These are phyloP conservation scores for Nymphaea thermarum DNA, from an alignment of 164 flowering plant species.

Conservation along the genomic window DNA sequence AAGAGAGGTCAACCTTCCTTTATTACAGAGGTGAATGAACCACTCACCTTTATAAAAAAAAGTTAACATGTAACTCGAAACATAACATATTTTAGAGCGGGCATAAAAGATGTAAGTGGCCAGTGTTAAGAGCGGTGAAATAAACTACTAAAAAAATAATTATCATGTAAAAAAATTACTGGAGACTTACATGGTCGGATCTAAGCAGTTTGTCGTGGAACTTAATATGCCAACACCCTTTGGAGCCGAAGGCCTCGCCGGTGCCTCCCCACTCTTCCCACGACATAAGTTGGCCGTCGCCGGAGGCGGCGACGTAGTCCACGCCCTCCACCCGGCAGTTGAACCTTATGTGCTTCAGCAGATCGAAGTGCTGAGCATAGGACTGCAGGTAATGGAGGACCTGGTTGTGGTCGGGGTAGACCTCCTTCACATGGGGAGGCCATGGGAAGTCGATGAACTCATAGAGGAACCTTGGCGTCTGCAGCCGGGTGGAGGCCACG, in stretches of 20 bases:
- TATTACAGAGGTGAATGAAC: no score
- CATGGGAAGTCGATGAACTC: constrained; percentile 65
- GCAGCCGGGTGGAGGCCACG: constrained; percentile 34
- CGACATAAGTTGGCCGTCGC: constrained; percentile 15
- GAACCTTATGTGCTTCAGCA: constrained; percentile 24
- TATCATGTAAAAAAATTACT: no score
- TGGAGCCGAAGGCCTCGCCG: constrained; percentile 21
- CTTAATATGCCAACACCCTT: constrained; percentile 23
- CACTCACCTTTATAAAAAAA: no score
- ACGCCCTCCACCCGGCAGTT: constrained; percentile 22
- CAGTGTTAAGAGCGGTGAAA: no score
- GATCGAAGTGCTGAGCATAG: constrained; percentile 28
- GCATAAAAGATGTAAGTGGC: no score
- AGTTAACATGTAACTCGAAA: no score
- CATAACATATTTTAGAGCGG: no score
- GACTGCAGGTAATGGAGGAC: constrained; percentile 41
- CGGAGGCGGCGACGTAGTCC: constrained; percentile 16
- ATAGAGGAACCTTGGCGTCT: constrained; percentile 28
- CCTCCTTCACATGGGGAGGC: constrained; percentile 32
- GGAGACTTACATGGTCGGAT: constrained; percentile 13
- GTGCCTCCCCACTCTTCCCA: constrained; percentile 35
- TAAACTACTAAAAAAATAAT: no score
- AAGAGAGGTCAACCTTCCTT: no score
- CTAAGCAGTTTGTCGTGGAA: constrained; percentile 15
- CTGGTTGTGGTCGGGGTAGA: constrained; percentile 26